Percentiles rank a stretch among this genome's conserved stretches.
Evolutionary conservation across 2,329 filamentous ascomycete species (phyloP).

Genomic region (Pseudogymnoascus sp.): DNA sequence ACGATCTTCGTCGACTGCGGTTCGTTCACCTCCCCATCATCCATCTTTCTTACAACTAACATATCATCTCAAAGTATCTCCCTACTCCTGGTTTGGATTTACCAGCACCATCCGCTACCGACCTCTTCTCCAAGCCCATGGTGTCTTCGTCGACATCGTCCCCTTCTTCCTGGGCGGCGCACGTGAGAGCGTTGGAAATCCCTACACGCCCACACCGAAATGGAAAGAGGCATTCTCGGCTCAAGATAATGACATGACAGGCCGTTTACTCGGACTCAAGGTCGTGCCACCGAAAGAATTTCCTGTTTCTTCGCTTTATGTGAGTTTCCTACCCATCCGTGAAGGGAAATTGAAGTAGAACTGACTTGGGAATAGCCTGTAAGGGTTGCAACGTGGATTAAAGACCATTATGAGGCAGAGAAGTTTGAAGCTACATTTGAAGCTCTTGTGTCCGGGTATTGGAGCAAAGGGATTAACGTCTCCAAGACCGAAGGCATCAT

Average conservation of each 20-base stretch:
- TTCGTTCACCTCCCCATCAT: conserved; percentile 3
- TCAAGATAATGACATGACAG: conserved; percentile 16
- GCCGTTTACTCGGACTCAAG: conserved; percentile 16
- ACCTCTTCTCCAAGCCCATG: conserved; percentile 14
- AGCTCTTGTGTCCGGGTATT: conserved; percentile 16
- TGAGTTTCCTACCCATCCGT: background rate
- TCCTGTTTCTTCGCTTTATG: conserved; percentile 13
- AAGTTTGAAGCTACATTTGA: conserved; percentile 17
- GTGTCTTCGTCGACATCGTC: conserved; percentile 16
- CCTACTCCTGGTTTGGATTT: conserved; percentile 20
- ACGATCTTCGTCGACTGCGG: conserved; percentile 18
- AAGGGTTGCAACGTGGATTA: conserved; percentile 17
- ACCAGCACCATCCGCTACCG: conserved; percentile 14
- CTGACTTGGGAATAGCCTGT: conserved; percentile 12
- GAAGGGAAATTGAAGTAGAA: background rate
- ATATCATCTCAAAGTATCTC: conserved; percentile 13
- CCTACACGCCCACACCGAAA: conserved; percentile 15
- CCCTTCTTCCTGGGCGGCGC: conserved; percentile 19
- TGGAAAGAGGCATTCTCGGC: conserved; percentile 15
- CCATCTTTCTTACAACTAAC: background rate
- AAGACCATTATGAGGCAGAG: conserved; percentile 10
- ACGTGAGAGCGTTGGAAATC: conserved; percentile 15
- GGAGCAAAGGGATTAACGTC: conserved; percentile 16
- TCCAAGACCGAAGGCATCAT: conserved; percentile 15
- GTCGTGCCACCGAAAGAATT: conserved; percentile 15